Conservation (phyloP, 139 green algal genomes). For the Nannochloris sp. region DNA sequence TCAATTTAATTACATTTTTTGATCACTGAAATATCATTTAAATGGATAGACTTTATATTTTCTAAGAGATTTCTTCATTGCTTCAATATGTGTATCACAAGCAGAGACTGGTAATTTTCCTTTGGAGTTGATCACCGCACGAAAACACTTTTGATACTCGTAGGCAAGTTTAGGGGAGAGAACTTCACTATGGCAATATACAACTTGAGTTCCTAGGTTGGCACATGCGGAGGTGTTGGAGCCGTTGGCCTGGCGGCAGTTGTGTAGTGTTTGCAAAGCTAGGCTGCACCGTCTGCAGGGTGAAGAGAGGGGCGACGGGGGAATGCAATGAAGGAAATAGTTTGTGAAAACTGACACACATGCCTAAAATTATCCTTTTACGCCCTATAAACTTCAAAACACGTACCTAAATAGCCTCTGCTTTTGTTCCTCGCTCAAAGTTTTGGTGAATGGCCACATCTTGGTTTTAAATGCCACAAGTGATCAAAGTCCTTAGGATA, state of each 20-base stretch:
- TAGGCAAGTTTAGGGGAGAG: constrained; percentile 7
- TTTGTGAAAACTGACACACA: too few species aligned
- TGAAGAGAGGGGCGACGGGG: neutral
- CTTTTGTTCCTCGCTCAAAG: too few species aligned
- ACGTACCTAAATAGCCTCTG: too few species aligned
- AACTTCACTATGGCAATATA: constrained; percentile 22
- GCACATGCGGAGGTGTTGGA: neutral
- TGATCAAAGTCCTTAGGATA: too few species aligned
- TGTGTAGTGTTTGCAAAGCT: neutral
- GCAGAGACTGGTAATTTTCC: constrained; percentile 9
- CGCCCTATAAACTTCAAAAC: too few species aligned
- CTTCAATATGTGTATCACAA: constrained; percentile 8
- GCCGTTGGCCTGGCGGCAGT: neutral
- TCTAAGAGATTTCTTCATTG: constrained; percentile 13
- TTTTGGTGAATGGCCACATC: too few species aligned
- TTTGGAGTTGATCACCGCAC: constrained; percentile 11
- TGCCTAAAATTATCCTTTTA: too few species aligned
- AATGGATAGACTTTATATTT: too few species aligned
- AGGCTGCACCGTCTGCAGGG: neutral
- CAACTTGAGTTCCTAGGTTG: constrained; percentile 19
- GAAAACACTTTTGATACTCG: constrained; percentile 16
- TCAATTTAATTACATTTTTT: too few species aligned
- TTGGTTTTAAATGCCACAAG: too few species aligned
- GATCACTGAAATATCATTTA: too few species aligned
- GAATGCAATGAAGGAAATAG: neutral